These are phyloP conservation scores for Endocalyx cinctus DNA, from an alignment of 2,329 filamentous ascomycete genomes.

Conservation along the genomic window DNA sequence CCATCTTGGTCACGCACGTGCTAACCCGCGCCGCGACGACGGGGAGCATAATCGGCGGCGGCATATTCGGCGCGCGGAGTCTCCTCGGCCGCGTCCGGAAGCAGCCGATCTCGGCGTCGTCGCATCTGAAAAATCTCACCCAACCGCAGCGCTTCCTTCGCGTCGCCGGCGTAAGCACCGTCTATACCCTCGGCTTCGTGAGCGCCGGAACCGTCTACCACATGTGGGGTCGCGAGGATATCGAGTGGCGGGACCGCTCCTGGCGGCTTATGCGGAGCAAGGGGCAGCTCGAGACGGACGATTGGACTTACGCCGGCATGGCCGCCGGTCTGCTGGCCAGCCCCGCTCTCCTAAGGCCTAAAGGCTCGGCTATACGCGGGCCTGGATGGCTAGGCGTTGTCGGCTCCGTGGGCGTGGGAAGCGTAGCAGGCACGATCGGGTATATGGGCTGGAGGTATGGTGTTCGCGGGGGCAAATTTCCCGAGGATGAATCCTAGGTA, in stretches of 20 bases:
- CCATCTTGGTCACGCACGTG: constrained; percentile 57
- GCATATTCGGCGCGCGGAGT: constrained; percentile 31
- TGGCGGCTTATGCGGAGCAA: constrained; percentile 57
- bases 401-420: constrained; percentile 44
- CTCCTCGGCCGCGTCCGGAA: constrained; percentile 12
- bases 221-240: constrained; percentile 52
- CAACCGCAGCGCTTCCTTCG: constrained; percentile 36
- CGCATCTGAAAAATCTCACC: too few relatives aligned
- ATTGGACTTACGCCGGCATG: constrained; percentile 46
- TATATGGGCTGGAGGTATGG: constrained; percentile 48
- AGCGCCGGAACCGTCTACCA: constrained; percentile 37
- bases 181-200: constrained; percentile 40
- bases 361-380: too few relatives aligned
- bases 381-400: constrained; percentile 37
- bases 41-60: constrained; percentile 45
- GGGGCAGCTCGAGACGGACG: constrained; percentile 53
- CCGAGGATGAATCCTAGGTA: constrained; percentile 21
- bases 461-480: constrained; percentile 38
- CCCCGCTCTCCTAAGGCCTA: too few relatives aligned
- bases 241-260: constrained; percentile 61
- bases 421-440: constrained; percentile 42
- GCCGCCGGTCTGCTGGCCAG: too few relatives aligned
- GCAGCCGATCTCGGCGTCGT: too few relatives aligned
- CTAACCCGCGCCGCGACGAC: constrained; percentile 50
- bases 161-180: constrained; percentile 39